Evolutionary conservation across 768 basidiomycete species (phyloP), one percentile per base, ranked within the genome.

Genomic region (Macrolepiota albuminosa): DNA sequence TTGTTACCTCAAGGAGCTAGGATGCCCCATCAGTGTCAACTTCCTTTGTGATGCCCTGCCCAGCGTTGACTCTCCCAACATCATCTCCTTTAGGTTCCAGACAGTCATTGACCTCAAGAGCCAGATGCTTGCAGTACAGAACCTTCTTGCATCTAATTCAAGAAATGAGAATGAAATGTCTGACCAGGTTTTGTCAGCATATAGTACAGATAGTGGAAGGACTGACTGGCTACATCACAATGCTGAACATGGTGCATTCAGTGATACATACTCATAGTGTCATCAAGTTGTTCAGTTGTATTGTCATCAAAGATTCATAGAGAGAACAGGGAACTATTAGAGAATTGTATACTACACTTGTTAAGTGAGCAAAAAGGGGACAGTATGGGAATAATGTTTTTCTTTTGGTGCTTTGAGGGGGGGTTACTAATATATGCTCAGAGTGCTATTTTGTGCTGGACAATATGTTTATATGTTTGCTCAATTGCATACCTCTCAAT

Each of bases 71-170:
- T 68, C 73, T 36, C 91, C 96, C 3, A 95, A 98, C 63, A 87
- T 98, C 66, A 89, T 99, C 63, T 83, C 86, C 4, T 96, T 99
- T 66, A 95, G 95, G 2, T 89, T 98, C 72, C 96, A 99, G 72
- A 96, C 98, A 73, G 83, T 98, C 42, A 93, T 99, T 61, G 94
- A 97, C 69, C 83, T 99, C n/a, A 95, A 97, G 65, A 87, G 85
- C 63, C 86, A 93, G 61, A 93, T 87, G 74, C 87, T 98, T 78
- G 87, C 89, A 1, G 96, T 96, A 66, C 95, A 97, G 75, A 93
- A 88, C 31, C 69, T 99, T 0, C 79, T 96, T 6, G 89, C 88
- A 6, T 78, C 86, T 63, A 91, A 87, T 74, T 87, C 87, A 68
- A 85, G 82, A 60, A 71, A 66, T 8, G 73, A 78, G 26, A 75